Percentiles rank a stretch among this genome's conserved stretches.
These are phyloP conservation scores for Populus tremula DNA, from an alignment of 345 rosid species.

Conservation along the genomic window DNA sequence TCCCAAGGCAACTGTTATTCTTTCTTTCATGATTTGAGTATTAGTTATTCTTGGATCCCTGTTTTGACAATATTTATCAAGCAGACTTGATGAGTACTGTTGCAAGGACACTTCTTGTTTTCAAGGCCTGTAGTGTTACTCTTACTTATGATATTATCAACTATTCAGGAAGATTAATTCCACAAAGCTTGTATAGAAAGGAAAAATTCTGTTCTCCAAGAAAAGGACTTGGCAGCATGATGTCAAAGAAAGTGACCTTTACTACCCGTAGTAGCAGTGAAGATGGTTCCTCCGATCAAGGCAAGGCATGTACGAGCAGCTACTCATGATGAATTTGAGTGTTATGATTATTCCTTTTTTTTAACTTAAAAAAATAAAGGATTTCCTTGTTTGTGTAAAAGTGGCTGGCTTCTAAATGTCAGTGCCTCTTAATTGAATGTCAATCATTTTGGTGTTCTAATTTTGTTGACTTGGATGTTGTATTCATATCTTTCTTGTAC, in stretches of 20 bases:
- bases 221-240: constrained; percentile 12
- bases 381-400: background rate
- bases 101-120: background rate
- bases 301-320: constrained; percentile 40
- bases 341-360: no score
- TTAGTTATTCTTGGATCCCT: background rate
- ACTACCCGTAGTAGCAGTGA: constrained; percentile 29
- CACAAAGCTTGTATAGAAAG: constrained; percentile 17
- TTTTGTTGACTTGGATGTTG: background rate
- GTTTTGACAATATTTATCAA: background rate
- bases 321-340: background rate
- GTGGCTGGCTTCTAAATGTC: background rate
- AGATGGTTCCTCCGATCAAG: constrained; percentile 37
- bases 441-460: background rate
- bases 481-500: constrained; percentile 3
- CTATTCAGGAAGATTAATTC: constrained; percentile 32
- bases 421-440: background rate
- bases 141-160: background rate
- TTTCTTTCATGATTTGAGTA: background rate
- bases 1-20: background rate
- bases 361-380: no score
- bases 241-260: constrained; percentile 27
- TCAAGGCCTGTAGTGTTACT: background rate
- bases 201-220: constrained; percentile 15
- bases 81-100: background rate